These are phyloP conservation scores for Cyclocybe aegerita DNA, from an alignment of 768 basidiomycete species.

Conservation along the genomic window DNA sequence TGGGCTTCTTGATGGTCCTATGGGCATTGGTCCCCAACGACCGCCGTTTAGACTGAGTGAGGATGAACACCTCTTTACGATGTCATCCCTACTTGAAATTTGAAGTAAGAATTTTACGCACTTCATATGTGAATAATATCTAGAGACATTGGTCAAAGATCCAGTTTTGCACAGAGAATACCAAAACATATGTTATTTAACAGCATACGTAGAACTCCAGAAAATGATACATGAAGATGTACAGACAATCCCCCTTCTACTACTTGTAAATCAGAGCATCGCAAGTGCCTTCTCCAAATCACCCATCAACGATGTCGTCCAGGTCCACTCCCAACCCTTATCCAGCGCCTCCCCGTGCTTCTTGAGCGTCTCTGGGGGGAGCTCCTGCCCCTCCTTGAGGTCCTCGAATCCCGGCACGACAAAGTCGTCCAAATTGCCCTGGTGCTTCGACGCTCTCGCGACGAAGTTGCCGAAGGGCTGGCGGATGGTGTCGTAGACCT, in stretches of 20 bases:
- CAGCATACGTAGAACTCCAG: too few relatives aligned
- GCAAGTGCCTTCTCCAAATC: slow-evolving; percentile 13
- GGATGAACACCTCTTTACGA: not conserved
- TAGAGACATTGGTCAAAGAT: too few relatives aligned
- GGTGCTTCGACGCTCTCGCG: slow-evolving; percentile 30
- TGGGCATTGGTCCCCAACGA: slow-evolving; percentile 50
- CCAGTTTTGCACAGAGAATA: too few relatives aligned
- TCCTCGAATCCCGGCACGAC: slow-evolving; percentile 23
- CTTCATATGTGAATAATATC: too few relatives aligned
- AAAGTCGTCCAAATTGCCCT: slow-evolving; percentile 37
- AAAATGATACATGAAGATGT: too few relatives aligned
- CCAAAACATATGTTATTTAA: too few relatives aligned
- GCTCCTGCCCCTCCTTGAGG: slow-evolving; percentile 17
- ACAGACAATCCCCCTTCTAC: too few relatives aligned
- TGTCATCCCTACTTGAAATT: too few relatives aligned
- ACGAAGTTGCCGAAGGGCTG: slow-evolving; percentile 40
- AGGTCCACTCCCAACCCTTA: slow-evolving; percentile 57
- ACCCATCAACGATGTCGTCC: slow-evolving; percentile 41
- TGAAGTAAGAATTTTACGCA: too few relatives aligned
- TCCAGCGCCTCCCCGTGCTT: slow-evolving; percentile 36
- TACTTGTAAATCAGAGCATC: slow-evolving; percentile 2
- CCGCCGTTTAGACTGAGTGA: not conserved
- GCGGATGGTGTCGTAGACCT: slow-evolving; percentile 42
- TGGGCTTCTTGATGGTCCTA: slow-evolving; percentile 54
- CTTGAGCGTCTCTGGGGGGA: slow-evolving; percentile 25